These are phyloP conservation scores for Wickerhamiella siamensis DNA, from an alignment of 805 yeast species.

Conservation along the genomic window DNA sequence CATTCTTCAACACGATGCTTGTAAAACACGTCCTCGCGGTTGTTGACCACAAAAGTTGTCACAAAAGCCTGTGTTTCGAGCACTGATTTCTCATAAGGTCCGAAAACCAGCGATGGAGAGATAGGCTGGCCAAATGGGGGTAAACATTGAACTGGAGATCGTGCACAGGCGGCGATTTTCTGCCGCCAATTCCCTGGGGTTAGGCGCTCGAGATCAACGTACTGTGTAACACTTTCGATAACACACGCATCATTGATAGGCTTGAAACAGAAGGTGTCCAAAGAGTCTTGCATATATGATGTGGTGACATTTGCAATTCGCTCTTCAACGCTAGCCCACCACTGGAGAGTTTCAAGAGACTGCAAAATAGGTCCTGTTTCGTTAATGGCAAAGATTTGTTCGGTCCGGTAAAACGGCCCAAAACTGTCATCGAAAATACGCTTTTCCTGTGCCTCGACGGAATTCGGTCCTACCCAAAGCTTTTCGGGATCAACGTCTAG, in stretches of 20 bases:
- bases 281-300: constrained; percentile 21
- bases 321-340: constrained; percentile 81
- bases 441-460: constrained; percentile 55
- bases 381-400: constrained; percentile 64
- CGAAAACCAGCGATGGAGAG: constrained; percentile 56
- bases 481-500: constrained; percentile 70
- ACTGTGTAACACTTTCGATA: constrained; percentile 78
- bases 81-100: constrained; percentile 28
- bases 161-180: constrained; percentile 45
- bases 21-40: constrained; percentile 27
- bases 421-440: constrained; percentile 59
- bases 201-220: constrained; percentile 47
- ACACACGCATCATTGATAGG: constrained; percentile 69
- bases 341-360: constrained; percentile 47
- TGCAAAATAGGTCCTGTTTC: constrained; percentile 54
- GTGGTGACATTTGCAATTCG: constrained; percentile 31
- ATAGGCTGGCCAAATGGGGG: constrained; percentile 88
- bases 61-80: constrained; percentile 58
- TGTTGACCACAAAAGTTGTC: constrained; percentile 55
- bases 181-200: constrained; percentile 42
- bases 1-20: constrained; percentile 32
- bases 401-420: constrained; percentile 84
- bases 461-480: constrained; percentile 76
- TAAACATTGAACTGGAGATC: constrained; percentile 75
- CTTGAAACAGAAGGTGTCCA: constrained; percentile 65